Evolutionary conservation across 805 yeast genomes (phyloP).

Genomic region (Dipodascopsis tothii): DNA sequence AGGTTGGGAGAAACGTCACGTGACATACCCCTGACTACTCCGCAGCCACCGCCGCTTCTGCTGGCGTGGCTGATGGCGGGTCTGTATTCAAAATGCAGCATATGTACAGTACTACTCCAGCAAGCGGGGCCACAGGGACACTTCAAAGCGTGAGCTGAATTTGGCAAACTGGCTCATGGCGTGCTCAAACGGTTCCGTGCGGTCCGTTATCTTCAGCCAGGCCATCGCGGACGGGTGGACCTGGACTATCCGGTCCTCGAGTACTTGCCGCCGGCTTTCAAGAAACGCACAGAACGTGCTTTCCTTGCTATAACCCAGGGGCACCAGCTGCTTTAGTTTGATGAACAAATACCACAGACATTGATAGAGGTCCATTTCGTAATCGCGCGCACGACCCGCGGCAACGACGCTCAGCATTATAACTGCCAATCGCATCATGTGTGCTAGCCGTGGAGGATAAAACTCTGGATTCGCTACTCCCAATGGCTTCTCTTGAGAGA

Average conservation of each 20-base stretch:
- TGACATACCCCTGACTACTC: no score
- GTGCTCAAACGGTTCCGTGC: no score
- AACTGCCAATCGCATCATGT: slow-evolving; percentile 5
- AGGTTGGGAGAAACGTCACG: no score
- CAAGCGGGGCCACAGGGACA: no score
- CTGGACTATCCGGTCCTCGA: background rate
- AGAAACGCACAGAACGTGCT: background rate
- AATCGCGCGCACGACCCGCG: background rate
- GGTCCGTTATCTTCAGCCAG: background rate
- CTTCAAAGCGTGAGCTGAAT: no score
- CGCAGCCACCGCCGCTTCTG: no score
- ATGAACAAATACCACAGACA: slow-evolving; percentile 8
- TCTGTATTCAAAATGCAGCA: no score
- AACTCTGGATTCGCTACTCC: slow-evolving; percentile 1
- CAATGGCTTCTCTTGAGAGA: slow-evolving; percentile 5
- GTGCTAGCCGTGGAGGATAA: slow-evolving; percentile 6
- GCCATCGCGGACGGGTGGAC: background rate
- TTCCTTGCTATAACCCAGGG: slow-evolving; percentile 3
- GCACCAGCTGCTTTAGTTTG: slow-evolving; percentile 1
- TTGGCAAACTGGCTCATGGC: no score
- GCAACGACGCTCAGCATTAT: slow-evolving; percentile 1
- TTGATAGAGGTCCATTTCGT: slow-evolving; percentile 2
- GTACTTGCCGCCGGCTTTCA: background rate
- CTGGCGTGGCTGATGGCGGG: no score
- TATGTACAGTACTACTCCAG: no score